Evolutionary conservation across 768 basidiomycete species (phyloP), one percentile per base, ranked within the genome.

Genomic region (Termitomyces sp.): DNA sequence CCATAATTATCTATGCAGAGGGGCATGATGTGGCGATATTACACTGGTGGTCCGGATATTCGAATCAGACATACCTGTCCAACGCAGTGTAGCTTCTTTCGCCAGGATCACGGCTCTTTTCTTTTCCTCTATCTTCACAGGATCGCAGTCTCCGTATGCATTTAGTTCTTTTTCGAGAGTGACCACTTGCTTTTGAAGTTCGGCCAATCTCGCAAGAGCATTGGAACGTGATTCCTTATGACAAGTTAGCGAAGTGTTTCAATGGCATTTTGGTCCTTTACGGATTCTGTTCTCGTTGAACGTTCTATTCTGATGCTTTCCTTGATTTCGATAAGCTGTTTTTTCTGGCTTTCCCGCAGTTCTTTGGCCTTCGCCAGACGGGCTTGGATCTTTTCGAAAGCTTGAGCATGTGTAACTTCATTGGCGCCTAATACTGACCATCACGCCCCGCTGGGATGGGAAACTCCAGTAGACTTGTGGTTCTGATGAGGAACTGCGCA

Each of bases 391-490:
- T 88, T 64, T 30, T 51, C n/a, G 16, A 26, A 44, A 13, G 26
- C 5, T 20, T 50, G 50, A 56, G 54, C 30, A 36, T 44, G 40
- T 14, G 33, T 40, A 28, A 16, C 14, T 47, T 14, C 35, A 32
- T 12, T 35, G 48, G 14, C 9, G 16, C 9, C 53, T n/a, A 28
- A 63, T 3, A 36, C 51, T 54, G n/a, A 94, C 94, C 66, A 86
- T 79, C 8, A 88, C 83, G 4, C 94, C 93, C 49, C 85, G 83
- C 59, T 95, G 91, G 1, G 92, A 94, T 16, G 94, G 94, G 70
- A 97, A 96, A 67, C 91, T 91, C 95, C 95, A 97, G 71, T 92
- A 96, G 74, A 95, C 94, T 95, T 61, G 20, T 49, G 23, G 36
- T 36, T 20, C 56, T 53, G 16, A 51, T 55, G 48, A 60, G 48